These are phyloP conservation scores for Fusarium transvaalense DNA, from an alignment of 2,329 filamentous ascomycete species.

Conservation along the genomic window DNA sequence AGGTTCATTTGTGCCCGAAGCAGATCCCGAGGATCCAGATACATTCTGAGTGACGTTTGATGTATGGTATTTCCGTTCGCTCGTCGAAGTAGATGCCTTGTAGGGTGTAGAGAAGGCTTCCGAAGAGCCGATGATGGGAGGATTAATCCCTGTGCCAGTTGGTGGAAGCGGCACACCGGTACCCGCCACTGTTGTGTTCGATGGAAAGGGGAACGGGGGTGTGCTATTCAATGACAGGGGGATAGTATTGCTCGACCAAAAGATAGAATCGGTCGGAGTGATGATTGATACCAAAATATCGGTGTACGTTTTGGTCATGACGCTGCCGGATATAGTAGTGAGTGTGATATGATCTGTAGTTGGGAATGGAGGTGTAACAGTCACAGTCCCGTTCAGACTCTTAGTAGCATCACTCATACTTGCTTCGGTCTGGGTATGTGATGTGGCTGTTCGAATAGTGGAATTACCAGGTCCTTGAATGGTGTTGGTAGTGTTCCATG, in stretches of 20 bases:
- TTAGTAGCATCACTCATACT: slow-evolving; percentile 1
- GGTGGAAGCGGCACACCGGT: slow-evolving; percentile 17
- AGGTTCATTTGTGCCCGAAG: slow-evolving; percentile 15
- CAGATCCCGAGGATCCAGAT: slow-evolving; percentile 10
- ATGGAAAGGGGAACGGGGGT: slow-evolving; percentile 33
- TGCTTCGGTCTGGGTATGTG: slow-evolving; percentile 14
- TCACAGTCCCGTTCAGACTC: background rate
- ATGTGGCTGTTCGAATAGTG: slow-evolving; percentile 1
- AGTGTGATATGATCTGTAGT: slow-evolving; percentile 21
- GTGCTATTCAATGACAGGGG: slow-evolving; percentile 8
- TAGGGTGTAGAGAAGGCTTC: slow-evolving; percentile 3
- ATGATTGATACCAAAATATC: slow-evolving; percentile 9
- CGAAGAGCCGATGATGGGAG: slow-evolving; percentile 6
- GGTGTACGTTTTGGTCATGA: slow-evolving; percentile 6
- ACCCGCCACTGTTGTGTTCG: slow-evolving; percentile 31
- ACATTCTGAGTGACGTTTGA: slow-evolving; percentile 23
- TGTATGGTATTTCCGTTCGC: slow-evolving; percentile 11
- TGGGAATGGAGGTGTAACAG: slow-evolving; percentile 14
- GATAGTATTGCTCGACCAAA: slow-evolving; percentile 10
- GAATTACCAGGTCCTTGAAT: slow-evolving; percentile 17
- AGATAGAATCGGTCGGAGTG: slow-evolving; percentile 15
- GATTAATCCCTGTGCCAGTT: slow-evolving; percentile 13
- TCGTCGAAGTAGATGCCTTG: slow-evolving; percentile 1
- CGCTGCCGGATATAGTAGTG: slow-evolving; percentile 7
- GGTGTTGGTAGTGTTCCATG: slow-evolving; percentile 17